Percentiles rank a stretch among this genome's conserved stretches.
Conservation (phyloP, 116 monocot genomes). For the Posidonia oceanica region DNA sequence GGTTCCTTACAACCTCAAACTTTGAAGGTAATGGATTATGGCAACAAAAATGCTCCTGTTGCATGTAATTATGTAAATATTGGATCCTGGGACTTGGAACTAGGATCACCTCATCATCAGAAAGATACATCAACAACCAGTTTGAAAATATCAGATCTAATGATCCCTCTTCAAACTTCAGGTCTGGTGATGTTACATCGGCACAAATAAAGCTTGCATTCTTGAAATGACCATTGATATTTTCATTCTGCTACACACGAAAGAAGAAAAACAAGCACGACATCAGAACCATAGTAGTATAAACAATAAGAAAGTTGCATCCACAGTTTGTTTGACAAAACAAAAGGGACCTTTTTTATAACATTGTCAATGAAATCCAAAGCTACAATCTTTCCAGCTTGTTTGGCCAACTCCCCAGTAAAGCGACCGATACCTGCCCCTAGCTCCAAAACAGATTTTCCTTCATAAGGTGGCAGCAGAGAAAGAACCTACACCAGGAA, state of each 20-base stretch:
- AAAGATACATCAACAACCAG: conserved; percentile 98
- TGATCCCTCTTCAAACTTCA: conserved; percentile 62
- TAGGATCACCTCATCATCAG: conserved; percentile 79
- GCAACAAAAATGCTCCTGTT: no score
- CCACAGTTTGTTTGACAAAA: background rate
- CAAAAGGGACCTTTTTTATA: conserved; percentile 76
- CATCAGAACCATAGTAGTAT: background rate
- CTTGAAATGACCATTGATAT: conserved; percentile 65
- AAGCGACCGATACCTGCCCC: conserved; percentile 99
- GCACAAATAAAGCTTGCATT: conserved; percentile 83
- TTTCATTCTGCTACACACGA: conserved; percentile 66
- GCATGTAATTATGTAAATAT: no score
- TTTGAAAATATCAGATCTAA: conserved; percentile 97
- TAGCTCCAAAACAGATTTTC: conserved; percentile 78
- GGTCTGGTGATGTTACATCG: conserved; percentile 81
- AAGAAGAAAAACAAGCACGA: background rate
- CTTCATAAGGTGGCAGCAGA: conserved; percentile 69
- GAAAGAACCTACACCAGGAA: conserved; percentile 56
- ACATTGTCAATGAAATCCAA: conserved; percentile 92
- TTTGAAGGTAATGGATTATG: no score
- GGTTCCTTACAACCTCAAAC: no score
- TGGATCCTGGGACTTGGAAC: no score
- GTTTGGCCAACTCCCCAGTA: conserved; percentile 90
- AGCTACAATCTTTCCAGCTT: conserved; percentile 75
- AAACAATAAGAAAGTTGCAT: background rate